Evolutionary conservation across 768 basidiomycete genomes (phyloP).

Genomic region (Phlebiopsis gigantea): DNA sequence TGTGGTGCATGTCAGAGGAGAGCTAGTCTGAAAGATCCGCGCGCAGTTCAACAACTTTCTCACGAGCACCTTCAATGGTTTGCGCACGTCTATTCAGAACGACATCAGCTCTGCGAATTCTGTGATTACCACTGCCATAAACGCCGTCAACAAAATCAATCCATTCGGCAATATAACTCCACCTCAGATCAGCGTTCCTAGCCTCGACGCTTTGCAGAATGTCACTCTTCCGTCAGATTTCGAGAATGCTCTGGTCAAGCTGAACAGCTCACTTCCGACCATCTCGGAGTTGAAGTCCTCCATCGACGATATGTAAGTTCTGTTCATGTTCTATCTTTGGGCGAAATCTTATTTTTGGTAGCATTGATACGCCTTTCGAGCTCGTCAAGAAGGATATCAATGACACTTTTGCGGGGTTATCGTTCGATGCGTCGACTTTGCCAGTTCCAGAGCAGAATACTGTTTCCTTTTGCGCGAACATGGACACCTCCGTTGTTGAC

Average conservation of each 20-base stretch:
- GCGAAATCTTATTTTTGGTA: conserved; percentile 24
- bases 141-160: conserved; percentile 70
- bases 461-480: conserved; percentile 67
- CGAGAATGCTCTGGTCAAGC: conserved; percentile 59
- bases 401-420: conserved; percentile 68
- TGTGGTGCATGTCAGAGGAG: not conserved
- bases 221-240: conserved; percentile 78
- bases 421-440: conserved; percentile 65
- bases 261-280: conserved; percentile 80
- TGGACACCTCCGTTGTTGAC: conserved; percentile 85
- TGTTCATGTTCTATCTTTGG: not conserved
- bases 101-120: conserved; percentile 66
- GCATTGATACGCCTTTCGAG: conserved; percentile 85
- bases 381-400: conserved; percentile 86
- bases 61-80: conserved; percentile 46
- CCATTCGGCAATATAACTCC: conserved; percentile 64
- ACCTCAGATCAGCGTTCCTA: conserved; percentile 73
- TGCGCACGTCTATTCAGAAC: conserved; percentile 70
- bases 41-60: conserved; percentile 71
- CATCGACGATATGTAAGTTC: conserved; percentile 61
- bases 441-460: conserved; percentile 70
- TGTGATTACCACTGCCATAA: conserved; percentile 56
- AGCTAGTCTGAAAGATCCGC: not conserved
- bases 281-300: conserved; percentile 67
- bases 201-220: conserved; percentile 67